Base-by-base conservation (phyloP, 2,329 filamentous ascomycete species). In the Epichloe coenophiala region DNA sequence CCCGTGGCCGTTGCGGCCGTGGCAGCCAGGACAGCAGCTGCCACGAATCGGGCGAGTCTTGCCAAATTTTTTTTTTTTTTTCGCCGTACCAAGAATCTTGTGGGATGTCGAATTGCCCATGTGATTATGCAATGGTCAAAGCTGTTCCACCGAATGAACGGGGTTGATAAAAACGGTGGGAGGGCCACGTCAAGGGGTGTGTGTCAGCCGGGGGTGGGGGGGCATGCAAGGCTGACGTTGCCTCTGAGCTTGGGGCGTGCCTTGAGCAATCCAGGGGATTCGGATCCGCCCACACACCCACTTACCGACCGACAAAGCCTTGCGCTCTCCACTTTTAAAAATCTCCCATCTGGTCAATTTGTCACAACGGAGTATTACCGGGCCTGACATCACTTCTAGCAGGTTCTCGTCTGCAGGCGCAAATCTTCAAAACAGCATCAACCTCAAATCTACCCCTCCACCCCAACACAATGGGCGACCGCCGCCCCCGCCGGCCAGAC, bases 401-500 rank as follows among this genome's bases (percentile, higher is more conserved):
- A n/a, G 12, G 11, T 37, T 13, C n/a, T n/a, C 15, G 1, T 37
- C 15, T n/a, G 2, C 15, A 13, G 36, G 36, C 36, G 2, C 36
- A 37, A 37, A n/a, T n/a, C 2, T n/a, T 5, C 13, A 17, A 31
- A 17, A 31, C 21, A 13, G 17, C 23, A 15, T 12, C 17, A 15
- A 37, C 36, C 11, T 12, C 4, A n/a, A 41, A 11, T 11, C 5
- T 8, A 41, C 3, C n/a, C 17, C n/a, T n/a, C n/a, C n/a, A n/a
- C 23, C n/a, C 23, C 6, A 23, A 41, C 9, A 59, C 1, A 17
- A 69, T 69, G 63, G 59, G 56, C 46, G 67, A 69, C 54, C 61
- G 66, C 46, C 61, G 65, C 45, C 54, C 56, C 27, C 61, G 64
- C 48, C 63, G 67, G 44, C 62, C 63, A 23, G 80, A 83, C n/a